Conservation (phyloP, 2,329 filamentous ascomycete species). For the Colletotrichum plurivorum region DNA sequence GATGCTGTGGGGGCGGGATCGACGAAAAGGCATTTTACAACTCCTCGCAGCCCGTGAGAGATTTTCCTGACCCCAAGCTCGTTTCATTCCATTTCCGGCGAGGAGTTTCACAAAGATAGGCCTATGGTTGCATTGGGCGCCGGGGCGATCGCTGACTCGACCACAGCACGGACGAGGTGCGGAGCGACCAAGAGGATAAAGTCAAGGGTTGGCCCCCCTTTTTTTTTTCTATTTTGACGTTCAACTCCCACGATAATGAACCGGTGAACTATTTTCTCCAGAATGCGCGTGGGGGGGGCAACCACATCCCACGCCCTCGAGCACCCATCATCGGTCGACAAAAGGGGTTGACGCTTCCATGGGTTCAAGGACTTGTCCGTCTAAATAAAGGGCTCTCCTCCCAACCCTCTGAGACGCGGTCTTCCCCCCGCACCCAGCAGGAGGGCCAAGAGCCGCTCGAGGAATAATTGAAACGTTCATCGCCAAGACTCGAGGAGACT, state of each 20-base stretch:
- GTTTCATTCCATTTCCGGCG: slow-evolving; percentile 31
- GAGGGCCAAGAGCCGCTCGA: slow-evolving; percentile 24
- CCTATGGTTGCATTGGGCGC: slow-evolving; percentile 26
- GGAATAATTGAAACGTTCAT: slow-evolving; percentile 36
- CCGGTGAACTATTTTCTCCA: slow-evolving; percentile 1
- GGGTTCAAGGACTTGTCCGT: background rate
- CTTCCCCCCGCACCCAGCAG: slow-evolving; percentile 15
- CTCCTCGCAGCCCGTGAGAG: background rate
- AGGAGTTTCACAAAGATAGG: slow-evolving; percentile 24
- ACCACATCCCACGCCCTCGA: background rate
- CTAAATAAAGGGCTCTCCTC: slow-evolving; percentile 27
- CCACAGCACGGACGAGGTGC: slow-evolving; percentile 10
- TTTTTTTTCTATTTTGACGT: slow-evolving; percentile 37
- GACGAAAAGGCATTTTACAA: background rate
- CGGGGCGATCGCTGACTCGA: slow-evolving; percentile 25
- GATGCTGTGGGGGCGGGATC: slow-evolving; percentile 12
- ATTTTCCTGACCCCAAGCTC: slow-evolving; percentile 3
- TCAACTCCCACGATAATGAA: slow-evolving; percentile 14
- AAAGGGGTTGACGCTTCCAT: background rate
- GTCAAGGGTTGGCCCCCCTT: slow-evolving; percentile 23
- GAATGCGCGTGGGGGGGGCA: background rate
- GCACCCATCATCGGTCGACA: background rate
- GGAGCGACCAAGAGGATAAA: slow-evolving; percentile 17
- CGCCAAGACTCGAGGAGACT: slow-evolving; percentile 28
- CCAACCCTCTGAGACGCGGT: slow-evolving; percentile 24